phyloP scores from a whole-genome alignment of 768 basidiomycete species.

The Dioszegia crocea region DNA sequence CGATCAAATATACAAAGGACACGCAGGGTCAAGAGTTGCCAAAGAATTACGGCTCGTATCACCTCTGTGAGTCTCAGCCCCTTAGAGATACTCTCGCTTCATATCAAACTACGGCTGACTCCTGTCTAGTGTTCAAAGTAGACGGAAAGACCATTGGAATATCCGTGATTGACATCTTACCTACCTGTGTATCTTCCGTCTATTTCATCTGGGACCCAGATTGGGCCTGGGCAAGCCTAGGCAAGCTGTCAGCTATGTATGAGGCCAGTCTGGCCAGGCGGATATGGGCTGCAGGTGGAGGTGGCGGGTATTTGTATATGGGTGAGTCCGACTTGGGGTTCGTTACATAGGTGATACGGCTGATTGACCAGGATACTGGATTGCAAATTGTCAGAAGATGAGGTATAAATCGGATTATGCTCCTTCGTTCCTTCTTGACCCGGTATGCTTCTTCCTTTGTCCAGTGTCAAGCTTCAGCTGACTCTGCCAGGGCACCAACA shows the following conservation, averaged over 20 bases:
- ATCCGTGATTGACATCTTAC: conserved; percentile 84
- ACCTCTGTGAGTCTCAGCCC: conserved; percentile 58
- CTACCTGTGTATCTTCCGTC: conserved; percentile 70
- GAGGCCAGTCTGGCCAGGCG: conserved; percentile 73
- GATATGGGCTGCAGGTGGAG: conserved; percentile 65
- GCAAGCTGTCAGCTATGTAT: conserved; percentile 68
- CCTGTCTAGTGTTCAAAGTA: conserved; percentile 58
- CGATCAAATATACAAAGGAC: conserved; percentile 2
- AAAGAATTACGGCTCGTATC: conserved; percentile 80
- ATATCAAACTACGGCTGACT: not conserved
- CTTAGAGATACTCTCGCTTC: too few relatives aligned
- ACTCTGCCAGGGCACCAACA: conserved; percentile 64
- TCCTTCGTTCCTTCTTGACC: conserved; percentile 83
- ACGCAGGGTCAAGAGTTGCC: conserved; percentile 58
- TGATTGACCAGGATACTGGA: conserved; percentile 71
- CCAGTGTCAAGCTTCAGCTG: not conserved
- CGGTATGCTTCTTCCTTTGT: conserved; percentile 53
- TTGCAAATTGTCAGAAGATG: conserved; percentile 91
- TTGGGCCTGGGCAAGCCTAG: conserved; percentile 49
- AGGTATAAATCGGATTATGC: conserved; percentile 88
- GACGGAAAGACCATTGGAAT: conserved; percentile 79
- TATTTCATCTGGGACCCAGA: conserved; percentile 81
- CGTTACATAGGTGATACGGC: not conserved
- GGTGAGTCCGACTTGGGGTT: conserved; percentile 53
- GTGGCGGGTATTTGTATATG: conserved; percentile 69